Evolutionary conservation across 345 rosid species (phyloP).

Genomic region (Euclidium syriacum): DNA sequence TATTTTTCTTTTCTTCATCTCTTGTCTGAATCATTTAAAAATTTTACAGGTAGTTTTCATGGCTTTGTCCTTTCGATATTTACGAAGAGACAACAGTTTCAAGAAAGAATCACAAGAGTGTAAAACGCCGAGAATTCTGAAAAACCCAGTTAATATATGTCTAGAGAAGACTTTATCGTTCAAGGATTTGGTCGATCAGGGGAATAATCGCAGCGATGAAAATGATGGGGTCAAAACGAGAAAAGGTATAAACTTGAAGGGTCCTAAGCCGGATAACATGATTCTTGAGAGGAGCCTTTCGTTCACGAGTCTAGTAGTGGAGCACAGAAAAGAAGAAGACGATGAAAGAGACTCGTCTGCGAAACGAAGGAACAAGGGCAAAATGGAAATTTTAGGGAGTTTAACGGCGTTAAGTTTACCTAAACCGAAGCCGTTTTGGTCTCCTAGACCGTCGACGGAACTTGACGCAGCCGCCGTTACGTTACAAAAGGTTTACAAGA

Average conservation of each 20-base stretch:
- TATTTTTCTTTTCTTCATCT: background rate
- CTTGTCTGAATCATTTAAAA: background rate
- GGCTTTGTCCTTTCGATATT: conserved; percentile 30
- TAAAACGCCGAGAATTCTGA: conserved; percentile 20
- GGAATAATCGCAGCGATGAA: background rate
- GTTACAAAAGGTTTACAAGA: conserved; percentile 39
- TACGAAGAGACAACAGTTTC: conserved; percentile 21
- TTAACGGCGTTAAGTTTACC: conserved; percentile 47
- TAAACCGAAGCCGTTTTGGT: conserved; percentile 40
- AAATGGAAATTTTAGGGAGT: conserved; percentile 11
- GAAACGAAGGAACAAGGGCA: conserved; percentile 29
- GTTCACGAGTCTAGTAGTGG: conserved; percentile 30
- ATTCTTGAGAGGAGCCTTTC: conserved; percentile 32
- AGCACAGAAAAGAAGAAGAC: background rate
- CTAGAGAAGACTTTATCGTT: conserved; percentile 28
- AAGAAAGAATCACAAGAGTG: conserved; percentile 26
- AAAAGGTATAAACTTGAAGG: conserved; percentile 28
- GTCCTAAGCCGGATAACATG: conserved; percentile 33
- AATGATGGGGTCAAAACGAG: conserved; percentile 16
- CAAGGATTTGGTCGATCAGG: conserved; percentile 27
- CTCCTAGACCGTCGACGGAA: conserved; percentile 69
- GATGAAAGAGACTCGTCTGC: conserved; percentile 21
- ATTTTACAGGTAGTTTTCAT: conserved; percentile 9
- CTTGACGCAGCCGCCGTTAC: conserved; percentile 63
- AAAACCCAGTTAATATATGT: background rate